Percentiles rank a stretch among this genome's conserved stretches.
Conservation (phyloP, 2,329 filamentous ascomycete species). For the Diplocarpon mali region DNA sequence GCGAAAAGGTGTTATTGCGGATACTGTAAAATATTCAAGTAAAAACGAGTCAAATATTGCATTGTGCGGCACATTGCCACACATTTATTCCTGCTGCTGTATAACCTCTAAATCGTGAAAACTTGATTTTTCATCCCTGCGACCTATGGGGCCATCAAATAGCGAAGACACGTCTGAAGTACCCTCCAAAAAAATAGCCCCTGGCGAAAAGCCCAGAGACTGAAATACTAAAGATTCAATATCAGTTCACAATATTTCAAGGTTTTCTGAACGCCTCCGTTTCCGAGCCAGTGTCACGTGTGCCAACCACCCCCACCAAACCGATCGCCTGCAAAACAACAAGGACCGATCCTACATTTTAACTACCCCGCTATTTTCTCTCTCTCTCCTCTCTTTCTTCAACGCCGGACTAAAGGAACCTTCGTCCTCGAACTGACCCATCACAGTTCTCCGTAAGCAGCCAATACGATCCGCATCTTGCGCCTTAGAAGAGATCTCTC, state of each 20-base stretch:
- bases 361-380: slow-evolving; percentile 5
- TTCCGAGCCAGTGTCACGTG: slow-evolving; percentile 4
- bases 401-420: too few relatives aligned
- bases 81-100: slow-evolving; percentile 2
- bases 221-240: background rate
- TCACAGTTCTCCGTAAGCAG: background rate
- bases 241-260: background rate
- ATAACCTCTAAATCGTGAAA: background rate
- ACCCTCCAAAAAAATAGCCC: too few relatives aligned
- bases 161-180: too few relatives aligned
- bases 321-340: slow-evolving; percentile 7
- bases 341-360: slow-evolving; percentile 7
- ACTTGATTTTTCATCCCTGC: too few relatives aligned
- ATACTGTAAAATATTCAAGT: slow-evolving; percentile 22
- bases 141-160: too few relatives aligned
- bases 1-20: slow-evolving; percentile 21
- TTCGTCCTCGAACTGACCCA: too few relatives aligned
- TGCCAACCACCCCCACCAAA: slow-evolving; percentile 13
- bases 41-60: slow-evolving; percentile 19
- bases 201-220: too few relatives aligned
- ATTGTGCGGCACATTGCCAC: slow-evolving; percentile 9
- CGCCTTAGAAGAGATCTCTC: background rate
- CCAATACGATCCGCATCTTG: background rate
- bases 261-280: too few relatives aligned
- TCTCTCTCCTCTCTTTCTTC: too few relatives aligned